These are phyloP conservation scores for Rosellinia necatrix DNA, from an alignment of 2,329 filamentous ascomycete genomes.

Conservation along the genomic window DNA sequence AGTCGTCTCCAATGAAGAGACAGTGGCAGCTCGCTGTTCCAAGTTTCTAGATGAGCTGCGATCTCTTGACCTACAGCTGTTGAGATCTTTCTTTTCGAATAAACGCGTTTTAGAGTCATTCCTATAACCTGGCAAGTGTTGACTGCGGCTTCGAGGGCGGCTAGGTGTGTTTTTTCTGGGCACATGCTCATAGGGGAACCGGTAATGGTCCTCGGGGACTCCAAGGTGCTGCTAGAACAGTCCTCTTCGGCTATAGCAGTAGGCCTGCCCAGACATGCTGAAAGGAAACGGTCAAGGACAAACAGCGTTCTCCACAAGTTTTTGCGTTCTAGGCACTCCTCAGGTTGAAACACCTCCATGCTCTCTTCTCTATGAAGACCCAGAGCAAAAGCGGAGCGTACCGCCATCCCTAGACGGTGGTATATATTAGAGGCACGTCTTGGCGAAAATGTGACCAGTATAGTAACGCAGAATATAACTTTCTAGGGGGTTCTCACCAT, in stretches of 20 bases:
- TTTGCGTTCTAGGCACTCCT: conserved; percentile 53
- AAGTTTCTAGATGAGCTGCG: conserved; percentile 55
- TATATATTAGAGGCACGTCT: conserved; percentile 9
- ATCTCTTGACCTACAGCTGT: conserved; percentile 62
- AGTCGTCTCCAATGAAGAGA: conserved; percentile 57
- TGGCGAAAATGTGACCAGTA: background rate
- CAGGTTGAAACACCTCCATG: conserved; percentile 54
- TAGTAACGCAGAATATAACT: background rate
- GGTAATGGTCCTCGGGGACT: conserved; percentile 14
- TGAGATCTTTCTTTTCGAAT: conserved; percentile 63
- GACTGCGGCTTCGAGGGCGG: conserved; percentile 58
- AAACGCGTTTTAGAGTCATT: conserved; percentile 61
- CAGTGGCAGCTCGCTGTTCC: conserved; percentile 54
- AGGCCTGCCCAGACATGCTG: conserved; percentile 65
- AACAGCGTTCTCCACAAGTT: conserved; percentile 69
- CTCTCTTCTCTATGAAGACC: conserved; percentile 67
- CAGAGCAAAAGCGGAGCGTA: conserved; percentile 64
- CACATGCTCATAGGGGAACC: conserved; percentile 20
- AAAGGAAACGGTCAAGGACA: conserved; percentile 66
- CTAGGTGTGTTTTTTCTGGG: conserved; percentile 37
- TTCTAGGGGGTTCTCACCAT: conserved; percentile 49
- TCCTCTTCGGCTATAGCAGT: conserved; percentile 65
- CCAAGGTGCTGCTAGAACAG: conserved; percentile 57
- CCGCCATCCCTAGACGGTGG: conserved; percentile 60
- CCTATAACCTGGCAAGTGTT: conserved; percentile 63